Base-by-base conservation (phyloP, 306 rosid genomes). In the Mimosa bimucronata region DNA sequence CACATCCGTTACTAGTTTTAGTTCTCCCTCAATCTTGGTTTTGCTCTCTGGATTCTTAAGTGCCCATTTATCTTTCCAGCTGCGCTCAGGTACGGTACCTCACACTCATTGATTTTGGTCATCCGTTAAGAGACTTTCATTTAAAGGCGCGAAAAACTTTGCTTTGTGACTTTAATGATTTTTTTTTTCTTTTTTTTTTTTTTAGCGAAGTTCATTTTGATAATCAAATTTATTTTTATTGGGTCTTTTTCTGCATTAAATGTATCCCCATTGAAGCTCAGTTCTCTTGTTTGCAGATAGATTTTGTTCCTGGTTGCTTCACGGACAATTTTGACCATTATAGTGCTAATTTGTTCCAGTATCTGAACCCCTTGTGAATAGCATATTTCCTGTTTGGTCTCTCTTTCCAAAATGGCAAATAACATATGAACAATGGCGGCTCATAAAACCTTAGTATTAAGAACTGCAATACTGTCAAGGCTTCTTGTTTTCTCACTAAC, bases 401-500 rank as follows among this genome's bases (percentile, higher is more conserved):
- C 31, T 74, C 44, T 21, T 58, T 31, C 78, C 37, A 48, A 62
- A 74, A 86, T 86, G 85, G 70, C 57, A 7, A 58, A 41, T 7
- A 12, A 13, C 16, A 18, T 6, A 40, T 10, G 50, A 19, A 42
- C 87, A 67, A 45, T 84, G 34, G 61, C 44, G 13, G 40, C 55
- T 71, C 80, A 81, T 11, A 46, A 84, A 73, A 7, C 30, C 30
- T 8, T 82, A 9, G 90, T 95, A 12, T 66, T 90, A 1, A 91
- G 82, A 79, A 86, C 87, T 26, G 96, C 98, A 34, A 73, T 87
- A 60, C 52, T 44, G 44, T 95, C 98, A 1, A 83, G 98, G 40
- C 76, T 92, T 25, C 55, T 92, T 2, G 71, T 95, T 16, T 26
- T 91, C 2, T 30, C 84, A 79, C 78, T 95, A 67, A 86, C 77